Base-by-base conservation (phyloP, 805 yeast species). In the Ogataea populi-albae region DNA sequence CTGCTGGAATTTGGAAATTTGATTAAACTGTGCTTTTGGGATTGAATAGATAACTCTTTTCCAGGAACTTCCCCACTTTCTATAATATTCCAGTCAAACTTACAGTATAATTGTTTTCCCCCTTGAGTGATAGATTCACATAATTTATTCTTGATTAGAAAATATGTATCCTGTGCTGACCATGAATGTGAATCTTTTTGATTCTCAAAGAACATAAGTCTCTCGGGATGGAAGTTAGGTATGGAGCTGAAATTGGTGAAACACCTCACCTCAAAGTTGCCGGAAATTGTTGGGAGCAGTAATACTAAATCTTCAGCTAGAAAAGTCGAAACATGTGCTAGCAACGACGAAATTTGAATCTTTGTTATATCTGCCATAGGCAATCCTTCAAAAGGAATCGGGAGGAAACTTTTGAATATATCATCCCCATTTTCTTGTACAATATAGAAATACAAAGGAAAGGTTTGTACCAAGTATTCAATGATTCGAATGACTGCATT, bases 221-320 rank as follows among this genome's bases (percentile, higher is more conserved):
- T 15, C 12, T 16, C 10, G 12, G 30, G 9, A 7, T 15, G 9
- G 21, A 27, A 27, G 12, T 27, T 15, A 6, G 19, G 14, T 8
- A 27, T 27, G 6, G 19, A 15, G 17, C 21, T 27, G 12, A 27
- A 27, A 17, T 27, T 27, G 7, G 30, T 27, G 15, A 27, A 27
- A 17, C 30, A 27, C 15, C 17, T 15, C n/a, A 17, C 21, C n/a
- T 8, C 12, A 27, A 8, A 27, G 8, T 8, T 17, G 8, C 30
- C 30, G 15, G 19, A 8, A 10, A 6, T 21, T 7, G 30, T 8
- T 17, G 30, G 30, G 11, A 27, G 30, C 19, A 27, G 12, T 27
- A 27, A 8, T n/a, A 27, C 12, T 8, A 27, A 8, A 27, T 27
- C 30, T 10, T 27, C 30, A 10, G 30, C 10, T 10, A 27, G 19